Conservation (phyloP, 108 stramenopile species). For the Conticribra guillardii region DNA sequence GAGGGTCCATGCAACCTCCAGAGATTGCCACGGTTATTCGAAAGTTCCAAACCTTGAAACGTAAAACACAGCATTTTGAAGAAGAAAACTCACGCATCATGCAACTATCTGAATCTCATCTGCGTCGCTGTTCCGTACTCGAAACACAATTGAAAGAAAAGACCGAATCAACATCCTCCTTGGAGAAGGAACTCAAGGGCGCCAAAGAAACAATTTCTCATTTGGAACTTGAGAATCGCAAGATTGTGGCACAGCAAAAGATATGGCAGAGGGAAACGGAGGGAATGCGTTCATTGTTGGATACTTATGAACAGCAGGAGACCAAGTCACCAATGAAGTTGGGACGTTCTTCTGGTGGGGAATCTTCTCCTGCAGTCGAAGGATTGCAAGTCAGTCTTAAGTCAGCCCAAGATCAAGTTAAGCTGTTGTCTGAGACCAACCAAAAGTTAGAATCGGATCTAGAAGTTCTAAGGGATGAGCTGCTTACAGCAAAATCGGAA, state of each 20-base stretch:
- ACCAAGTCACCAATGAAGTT: conserved; percentile 15
- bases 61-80: conserved; percentile 27
- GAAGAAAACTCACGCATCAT: conserved; percentile 28
- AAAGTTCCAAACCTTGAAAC: conserved; percentile 50
- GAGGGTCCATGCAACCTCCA: conserved; percentile 34
- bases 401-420: conserved; percentile 61
- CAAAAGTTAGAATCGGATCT: conserved; percentile 30
- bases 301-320: conserved; percentile 66
- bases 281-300: conserved; percentile 58
- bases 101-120: conserved; percentile 34
- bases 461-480: conserved; percentile 46
- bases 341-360: neutral
- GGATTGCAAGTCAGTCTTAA: conserved; percentile 57
- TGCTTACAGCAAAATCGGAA: conserved; percentile 33
- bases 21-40: conserved; percentile 62
- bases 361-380: conserved; percentile 4
- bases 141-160: conserved; percentile 41
- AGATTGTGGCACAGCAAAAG: conserved; percentile 57
- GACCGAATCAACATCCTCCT: conserved; percentile 24
- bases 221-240: conserved; percentile 45
- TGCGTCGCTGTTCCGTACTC: conserved; percentile 40
- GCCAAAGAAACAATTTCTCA: conserved; percentile 30
- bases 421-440: conserved; percentile 44
- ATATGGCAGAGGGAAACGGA: conserved; percentile 81
- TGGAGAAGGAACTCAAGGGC: conserved; percentile 43